Evolutionary conservation across 441 rosid genomes (phyloP).

Genomic region (Rhodomyrtus psidioides): DNA sequence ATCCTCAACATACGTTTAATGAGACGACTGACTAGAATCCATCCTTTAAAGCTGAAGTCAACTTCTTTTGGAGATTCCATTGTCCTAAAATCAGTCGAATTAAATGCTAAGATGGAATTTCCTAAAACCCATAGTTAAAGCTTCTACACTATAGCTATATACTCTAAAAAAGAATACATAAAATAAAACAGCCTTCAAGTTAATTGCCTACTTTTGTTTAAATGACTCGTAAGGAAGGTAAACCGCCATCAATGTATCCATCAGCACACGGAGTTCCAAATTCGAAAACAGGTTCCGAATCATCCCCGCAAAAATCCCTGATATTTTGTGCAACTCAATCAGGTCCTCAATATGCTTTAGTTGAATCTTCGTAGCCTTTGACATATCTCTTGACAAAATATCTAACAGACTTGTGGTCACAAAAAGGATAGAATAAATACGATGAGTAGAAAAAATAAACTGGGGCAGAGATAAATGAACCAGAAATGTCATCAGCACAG

Average conservation of each 20-base stretch:
- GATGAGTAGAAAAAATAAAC: neutral
- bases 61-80: neutral
- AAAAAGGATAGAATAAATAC: neutral
- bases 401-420: slow-evolving; percentile 63
- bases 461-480: neutral
- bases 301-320: slow-evolving; percentile 84
- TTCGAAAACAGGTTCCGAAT: slow-evolving; percentile 87
- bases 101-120: neutral
- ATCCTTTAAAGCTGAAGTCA: neutral
- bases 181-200: neutral
- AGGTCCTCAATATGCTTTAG: slow-evolving; percentile 87
- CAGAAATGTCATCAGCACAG: neutral
- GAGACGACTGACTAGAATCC: neutral
- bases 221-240: slow-evolving; percentile 84
- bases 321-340: slow-evolving; percentile 85
- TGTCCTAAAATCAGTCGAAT: neutral
- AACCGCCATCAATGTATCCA: slow-evolving; percentile 82
- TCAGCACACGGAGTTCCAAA: slow-evolving; percentile 63
- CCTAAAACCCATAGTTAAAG: neutral
- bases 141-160: neutral
- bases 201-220: slow-evolving; percentile 67
- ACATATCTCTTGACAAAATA: slow-evolving; percentile 82
- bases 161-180: neutral
- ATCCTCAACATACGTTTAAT: neutral
- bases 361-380: slow-evolving; percentile 84